phyloP scores from a whole-genome alignment of 495 filamentous ascomycete species.

The Wilcoxina mikolae region DNA sequence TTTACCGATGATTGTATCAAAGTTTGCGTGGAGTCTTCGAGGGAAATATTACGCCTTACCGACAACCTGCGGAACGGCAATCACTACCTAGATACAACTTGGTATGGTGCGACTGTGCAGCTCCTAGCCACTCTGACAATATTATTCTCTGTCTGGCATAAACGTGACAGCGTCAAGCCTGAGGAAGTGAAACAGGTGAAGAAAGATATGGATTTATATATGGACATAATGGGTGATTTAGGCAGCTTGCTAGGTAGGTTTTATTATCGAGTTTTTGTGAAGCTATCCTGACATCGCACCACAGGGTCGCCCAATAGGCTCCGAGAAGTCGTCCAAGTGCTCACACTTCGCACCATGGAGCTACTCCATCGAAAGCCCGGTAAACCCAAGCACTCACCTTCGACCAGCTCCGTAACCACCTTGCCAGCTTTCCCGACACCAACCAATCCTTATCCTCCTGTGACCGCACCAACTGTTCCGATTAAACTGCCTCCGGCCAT shows the following conservation, averaged over 20 bases:
- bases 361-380: slow-evolving; percentile 22
- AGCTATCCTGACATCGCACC: slow-evolving; percentile 10
- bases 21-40: slow-evolving; percentile 51
- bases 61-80: slow-evolving; percentile 42
- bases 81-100: slow-evolving; percentile 64
- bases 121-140: slow-evolving; percentile 59
- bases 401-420: background rate
- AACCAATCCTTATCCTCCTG: slow-evolving; percentile 15
- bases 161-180: slow-evolving; percentile 41
- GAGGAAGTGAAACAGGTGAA: slow-evolving; percentile 42
- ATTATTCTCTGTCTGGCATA: slow-evolving; percentile 53
- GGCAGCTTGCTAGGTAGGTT: slow-evolving; percentile 51
- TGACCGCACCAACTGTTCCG: slow-evolving; percentile 5
- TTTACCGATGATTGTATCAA: slow-evolving; percentile 50
- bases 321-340: slow-evolving; percentile 23
- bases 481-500: background rate
- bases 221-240: slow-evolving; percentile 50
- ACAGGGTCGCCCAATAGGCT: slow-evolving; percentile 23
- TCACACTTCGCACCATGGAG: slow-evolving; percentile 27
- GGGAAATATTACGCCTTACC: slow-evolving; percentile 46
- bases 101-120: slow-evolving; percentile 57
- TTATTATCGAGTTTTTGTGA: slow-evolving; percentile 20
- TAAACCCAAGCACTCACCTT: slow-evolving; percentile 13
- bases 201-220: slow-evolving; percentile 54
- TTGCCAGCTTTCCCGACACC: background rate